Evolutionary conservation across 306 rosid genomes (phyloP), one percentile per base, ranked within the genome.

Genomic region (Betula pendula): DNA sequence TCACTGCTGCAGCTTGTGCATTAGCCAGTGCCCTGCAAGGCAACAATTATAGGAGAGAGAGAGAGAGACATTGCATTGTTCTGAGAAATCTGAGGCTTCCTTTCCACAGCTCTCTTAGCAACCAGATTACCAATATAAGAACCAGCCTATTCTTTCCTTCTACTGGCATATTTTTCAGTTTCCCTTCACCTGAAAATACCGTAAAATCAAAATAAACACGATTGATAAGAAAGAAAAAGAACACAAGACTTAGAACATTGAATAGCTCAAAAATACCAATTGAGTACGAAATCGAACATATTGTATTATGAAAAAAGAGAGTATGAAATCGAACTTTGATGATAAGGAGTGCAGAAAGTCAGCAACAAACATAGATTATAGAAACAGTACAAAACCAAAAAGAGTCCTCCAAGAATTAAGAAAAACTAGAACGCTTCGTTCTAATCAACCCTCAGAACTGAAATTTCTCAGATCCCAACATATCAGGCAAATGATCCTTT

Each of bases 81-180:
- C 33, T 29, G 33, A 29, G 33, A 29, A 29, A 29, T 29, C 33
- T 29, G 33, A 47, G 22, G 81, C 50, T 87, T 84, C 59, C 87
- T 88, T 63, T 84, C 80, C 22, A 52, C 76, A 62, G 83, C 86
- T 59, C 75, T 84, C 63, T 75, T 75, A n/a, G 75, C 78, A 27
- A 87, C 94, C 49, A 88, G 75, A 84, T 93, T 93, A 20, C 97
- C 96, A 65, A 93, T 93, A 73, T 93, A 5, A 93, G 96, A 12
- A 79, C 95, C 38, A 90, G 77, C 78, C 98, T 87, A 3, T 80
- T 89, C 77, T 90, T 87, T 76, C 89, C 96, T 69, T 88, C 94
- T 16, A 7, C 88, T 1, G 76, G 85, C 25, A 72, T 78, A 42
- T 77, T 82, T 85, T 89, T 93, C 66, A 77, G 85, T 83, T 81